These are phyloP conservation scores for Alternaria gaisen DNA, from an alignment of 2,329 filamentous ascomycete genomes.

Conservation along the genomic window DNA sequence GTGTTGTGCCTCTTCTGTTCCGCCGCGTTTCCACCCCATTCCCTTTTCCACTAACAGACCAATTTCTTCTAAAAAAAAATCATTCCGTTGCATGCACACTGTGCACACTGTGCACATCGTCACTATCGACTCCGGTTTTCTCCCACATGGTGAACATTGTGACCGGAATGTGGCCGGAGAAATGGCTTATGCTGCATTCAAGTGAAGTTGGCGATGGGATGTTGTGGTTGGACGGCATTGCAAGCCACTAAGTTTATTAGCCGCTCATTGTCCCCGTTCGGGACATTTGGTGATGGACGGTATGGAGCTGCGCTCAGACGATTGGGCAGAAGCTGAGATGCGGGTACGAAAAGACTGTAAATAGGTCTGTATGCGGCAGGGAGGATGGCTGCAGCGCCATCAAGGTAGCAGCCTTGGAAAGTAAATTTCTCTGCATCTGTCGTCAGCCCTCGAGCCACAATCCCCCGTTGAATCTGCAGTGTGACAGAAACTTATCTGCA, in stretches of 20 bases:
- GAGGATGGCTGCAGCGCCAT: constrained; percentile 25
- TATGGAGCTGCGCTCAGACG: constrained; percentile 11
- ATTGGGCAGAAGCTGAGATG: constrained; percentile 31
- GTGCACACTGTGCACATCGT: constrained; percentile 33
- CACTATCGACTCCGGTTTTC: constrained; percentile 25
- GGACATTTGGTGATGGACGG: constrained; percentile 41
- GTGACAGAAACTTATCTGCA: constrained; percentile 45
- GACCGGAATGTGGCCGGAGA: constrained; percentile 20
- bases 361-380: constrained; percentile 41
- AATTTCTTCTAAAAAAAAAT: constrained; percentile 15
- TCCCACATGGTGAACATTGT: constrained; percentile 28
- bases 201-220: constrained; percentile 21
- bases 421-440: constrained; percentile 30
- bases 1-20: constrained; percentile 27
- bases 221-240: constrained; percentile 36
- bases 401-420: constrained; percentile 19
- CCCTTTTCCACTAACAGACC: constrained; percentile 24
- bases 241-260: constrained; percentile 44
- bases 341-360: constrained; percentile 41
- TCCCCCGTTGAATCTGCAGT: constrained; percentile 35
- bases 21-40: constrained; percentile 19
- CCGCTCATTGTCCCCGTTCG: constrained; percentile 42
- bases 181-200: constrained; percentile 13
- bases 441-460: constrained; percentile 23
- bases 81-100: constrained; percentile 17